phyloP scores from a whole-genome alignment of 225 moss, liverwort and hornwort species.

The Marchantia paleacea region DNA sequence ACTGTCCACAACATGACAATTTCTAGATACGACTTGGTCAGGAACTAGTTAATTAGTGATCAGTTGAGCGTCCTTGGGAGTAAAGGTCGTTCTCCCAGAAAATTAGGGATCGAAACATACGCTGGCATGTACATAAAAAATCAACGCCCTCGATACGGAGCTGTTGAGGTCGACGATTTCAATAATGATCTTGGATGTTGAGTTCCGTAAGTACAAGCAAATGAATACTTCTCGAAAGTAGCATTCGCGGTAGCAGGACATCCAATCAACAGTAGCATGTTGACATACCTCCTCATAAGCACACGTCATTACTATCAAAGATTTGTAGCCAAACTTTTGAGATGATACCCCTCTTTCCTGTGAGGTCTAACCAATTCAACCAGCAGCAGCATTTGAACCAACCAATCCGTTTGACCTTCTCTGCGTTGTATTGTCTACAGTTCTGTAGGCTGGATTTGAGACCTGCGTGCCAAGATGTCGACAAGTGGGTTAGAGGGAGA shows the following conservation, averaged over 20 bases:
- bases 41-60: background rate
- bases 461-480: background rate
- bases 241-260: too few relatives aligned
- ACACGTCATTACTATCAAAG: background rate
- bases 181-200: background rate
- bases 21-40: background rate
- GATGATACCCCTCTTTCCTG: background rate
- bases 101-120: background rate
- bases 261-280: background rate
- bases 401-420: slow-evolving; percentile 10
- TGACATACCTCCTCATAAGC: background rate
- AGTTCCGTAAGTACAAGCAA: background rate
- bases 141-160: background rate
- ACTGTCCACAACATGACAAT: background rate
- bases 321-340: too few relatives aligned
- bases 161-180: background rate
- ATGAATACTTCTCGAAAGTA: too few relatives aligned
- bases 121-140: background rate
- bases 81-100: background rate
- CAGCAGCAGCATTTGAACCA: slow-evolving; percentile 12
- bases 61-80: background rate
- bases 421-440: background rate
- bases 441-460: background rate
- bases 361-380: background rate
- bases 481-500: background rate